Base-by-base conservation (phyloP, 208 protist species). In the Trypanosomatidae sp. region DNA sequence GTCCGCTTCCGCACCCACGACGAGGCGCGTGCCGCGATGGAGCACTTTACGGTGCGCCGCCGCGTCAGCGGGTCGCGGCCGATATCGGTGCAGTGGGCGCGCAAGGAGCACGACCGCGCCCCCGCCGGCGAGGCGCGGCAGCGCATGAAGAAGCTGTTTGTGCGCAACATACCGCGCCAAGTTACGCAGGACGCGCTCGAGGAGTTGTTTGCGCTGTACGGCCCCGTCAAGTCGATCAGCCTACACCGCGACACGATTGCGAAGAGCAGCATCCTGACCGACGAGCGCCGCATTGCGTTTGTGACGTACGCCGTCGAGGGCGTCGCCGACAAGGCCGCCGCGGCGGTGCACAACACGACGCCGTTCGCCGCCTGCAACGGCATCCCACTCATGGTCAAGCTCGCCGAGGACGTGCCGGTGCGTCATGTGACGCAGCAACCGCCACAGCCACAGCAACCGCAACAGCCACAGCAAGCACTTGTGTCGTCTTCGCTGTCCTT, bases 361-460 rank as follows among this genome's bases (percentile, higher is more conserved):
- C 81, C 81, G 2, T 90, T 84, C 38, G 37, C 56, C 0, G 59
- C 62, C 3, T 84, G 81, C 50, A 56, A 70, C 7, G 56, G 53
- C 19, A 61, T 86, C 16, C 75, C 81, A 11, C 44, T 90, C 22
- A 85, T 90, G 81, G 67, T 86, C 43, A 90, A 90, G 42, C 56
- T 89, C 1, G 80, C 72, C 4, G 74, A 83, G 56, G 80, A 89
- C 40, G 43, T 45, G 1, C 70, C 74, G 1, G 30, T 53, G 11
- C 58, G 59, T 21, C 47, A 64, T 20, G 55, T 32, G 46, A 6
- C 30, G 15, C 39, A 43, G 11, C 47, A 18, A 3, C 26, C 23
- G 16, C 49, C 35, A 40, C 39, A 41, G 25, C 35, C 35, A 37
- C 13, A 40, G 6, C 26, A 42, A 1, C 6, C 11, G 15, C n/a